Percentiles rank a stretch among this genome's conserved stretches.
Evolutionary conservation across 140 eudicot genomes (phyloP).

Genomic region (Flaveria floridana): DNA sequence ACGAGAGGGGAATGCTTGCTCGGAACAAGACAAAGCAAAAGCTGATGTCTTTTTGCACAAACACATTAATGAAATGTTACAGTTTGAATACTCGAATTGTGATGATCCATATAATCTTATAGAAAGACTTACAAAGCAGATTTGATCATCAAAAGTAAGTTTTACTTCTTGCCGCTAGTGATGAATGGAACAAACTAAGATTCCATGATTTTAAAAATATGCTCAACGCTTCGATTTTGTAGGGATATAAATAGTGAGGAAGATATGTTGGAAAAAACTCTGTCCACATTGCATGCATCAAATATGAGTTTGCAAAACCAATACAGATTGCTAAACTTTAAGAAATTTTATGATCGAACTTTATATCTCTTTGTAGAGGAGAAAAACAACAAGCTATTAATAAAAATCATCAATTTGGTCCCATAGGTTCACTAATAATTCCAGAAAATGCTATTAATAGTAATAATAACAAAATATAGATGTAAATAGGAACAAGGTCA

Average conservation of each 20-base stretch:
- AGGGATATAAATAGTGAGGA: neutral
- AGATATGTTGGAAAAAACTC: too few species aligned
- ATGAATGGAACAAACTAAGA: neutral
- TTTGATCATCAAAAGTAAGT: too few species aligned
- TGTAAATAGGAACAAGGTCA: neutral
- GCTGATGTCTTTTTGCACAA: too few species aligned
- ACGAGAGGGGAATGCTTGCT: too few species aligned
- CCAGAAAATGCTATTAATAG: neutral
- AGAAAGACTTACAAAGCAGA: too few species aligned
- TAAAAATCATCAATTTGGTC: neutral
- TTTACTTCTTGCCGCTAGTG: neutral
- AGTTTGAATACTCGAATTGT: too few species aligned
- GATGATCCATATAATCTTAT: too few species aligned
- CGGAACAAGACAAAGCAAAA: too few species aligned
- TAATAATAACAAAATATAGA: neutral
- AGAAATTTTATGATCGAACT: too few species aligned
- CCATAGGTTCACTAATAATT: neutral
- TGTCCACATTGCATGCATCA: constrained; percentile 5
- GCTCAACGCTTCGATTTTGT: neutral
- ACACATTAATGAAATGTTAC: too few species aligned
- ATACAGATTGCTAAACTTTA: too few species aligned
- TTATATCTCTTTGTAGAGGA: neutral
- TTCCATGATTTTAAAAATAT: constrained; percentile 11
- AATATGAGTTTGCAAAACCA: constrained; percentile 4
- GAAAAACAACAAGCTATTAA: neutral